Evolutionary conservation across 169 alveolate species (phyloP).

Genomic region (Plasmodium relictum): DNA sequence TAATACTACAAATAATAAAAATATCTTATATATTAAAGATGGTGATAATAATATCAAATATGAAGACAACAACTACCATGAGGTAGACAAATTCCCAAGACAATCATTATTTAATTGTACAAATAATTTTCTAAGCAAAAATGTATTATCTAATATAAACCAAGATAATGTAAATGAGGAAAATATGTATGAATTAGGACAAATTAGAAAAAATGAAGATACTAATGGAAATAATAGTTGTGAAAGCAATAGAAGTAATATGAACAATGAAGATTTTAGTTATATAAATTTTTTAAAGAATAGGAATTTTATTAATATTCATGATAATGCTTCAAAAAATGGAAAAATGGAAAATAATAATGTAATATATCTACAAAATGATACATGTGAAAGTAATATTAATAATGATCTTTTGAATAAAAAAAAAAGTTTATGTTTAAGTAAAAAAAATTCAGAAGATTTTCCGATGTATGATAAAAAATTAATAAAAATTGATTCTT

Average conservation of each 20-base stretch:
- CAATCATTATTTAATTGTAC: neutral
- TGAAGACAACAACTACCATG: constrained; percentile 16
- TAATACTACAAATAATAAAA: constrained; percentile 16
- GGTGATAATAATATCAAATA: constrained; percentile 1
- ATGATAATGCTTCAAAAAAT: neutral
- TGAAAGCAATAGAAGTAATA: neutral
- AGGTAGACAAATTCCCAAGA: constrained; percentile 2
- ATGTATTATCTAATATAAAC: constrained; percentile 8
- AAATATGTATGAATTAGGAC: neutral
- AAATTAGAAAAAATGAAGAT: neutral
- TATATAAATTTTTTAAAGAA: neutral
- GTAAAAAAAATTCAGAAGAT: constrained; percentile 5
- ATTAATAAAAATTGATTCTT: neutral
- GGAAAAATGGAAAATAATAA: neutral
- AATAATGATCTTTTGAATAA: neutral
- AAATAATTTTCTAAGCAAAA: constrained; percentile 1
- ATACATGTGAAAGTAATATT: neutral
- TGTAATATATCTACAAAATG: neutral
- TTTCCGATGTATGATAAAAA: neutral
- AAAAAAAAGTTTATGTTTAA: constrained; percentile 1
- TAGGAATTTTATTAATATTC: neutral
- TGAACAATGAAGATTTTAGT: neutral
- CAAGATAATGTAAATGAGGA: constrained; percentile 10
- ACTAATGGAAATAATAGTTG: neutral
- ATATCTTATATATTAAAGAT: neutral